These are phyloP conservation scores for Calonectria honghensis DNA, from an alignment of 2,329 filamentous ascomycete genomes.

Conservation along the genomic window DNA sequence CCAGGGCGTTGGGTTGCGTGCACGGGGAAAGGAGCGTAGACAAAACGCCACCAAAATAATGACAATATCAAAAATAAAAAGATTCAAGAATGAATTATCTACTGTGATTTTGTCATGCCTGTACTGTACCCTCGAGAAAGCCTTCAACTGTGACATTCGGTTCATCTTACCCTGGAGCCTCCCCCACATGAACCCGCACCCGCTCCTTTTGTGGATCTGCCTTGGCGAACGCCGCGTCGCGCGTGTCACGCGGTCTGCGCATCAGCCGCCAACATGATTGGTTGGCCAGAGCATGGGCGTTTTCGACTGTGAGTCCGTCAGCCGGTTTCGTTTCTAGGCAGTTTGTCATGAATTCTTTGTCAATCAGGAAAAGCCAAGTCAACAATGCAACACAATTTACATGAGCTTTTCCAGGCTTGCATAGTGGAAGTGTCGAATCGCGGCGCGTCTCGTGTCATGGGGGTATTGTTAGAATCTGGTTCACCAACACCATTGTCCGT, in stretches of 20 bases:
- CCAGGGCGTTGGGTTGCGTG: no score
- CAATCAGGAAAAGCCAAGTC: background rate
- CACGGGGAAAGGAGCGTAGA: no score
- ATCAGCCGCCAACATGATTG: background rate
- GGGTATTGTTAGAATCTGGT: background rate
- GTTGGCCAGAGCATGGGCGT: background rate
- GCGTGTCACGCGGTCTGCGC: slow-evolving; percentile 16
- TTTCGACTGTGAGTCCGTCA: background rate
- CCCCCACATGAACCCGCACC: background rate
- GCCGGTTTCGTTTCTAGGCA: background rate
- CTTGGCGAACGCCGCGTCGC: slow-evolving; percentile 5
- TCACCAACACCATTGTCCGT: background rate
- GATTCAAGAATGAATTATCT: background rate
- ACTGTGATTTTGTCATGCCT: background rate
- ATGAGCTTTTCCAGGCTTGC: background rate
- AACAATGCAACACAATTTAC: background rate
- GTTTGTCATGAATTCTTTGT: background rate
- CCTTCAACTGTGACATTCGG: background rate
- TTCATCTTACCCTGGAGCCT: background rate
- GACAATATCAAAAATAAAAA: no score
- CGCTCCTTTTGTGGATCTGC: background rate
- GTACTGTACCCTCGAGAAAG: background rate
- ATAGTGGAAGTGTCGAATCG: background rate
- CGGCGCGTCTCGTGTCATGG: background rate
- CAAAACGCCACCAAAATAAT: no score